A percentile compares a stretch with the other conserved stretches of the same genome.
Conservation (phyloP, 495 filamentous ascomycete species). For the Penicillium parvum region DNA sequence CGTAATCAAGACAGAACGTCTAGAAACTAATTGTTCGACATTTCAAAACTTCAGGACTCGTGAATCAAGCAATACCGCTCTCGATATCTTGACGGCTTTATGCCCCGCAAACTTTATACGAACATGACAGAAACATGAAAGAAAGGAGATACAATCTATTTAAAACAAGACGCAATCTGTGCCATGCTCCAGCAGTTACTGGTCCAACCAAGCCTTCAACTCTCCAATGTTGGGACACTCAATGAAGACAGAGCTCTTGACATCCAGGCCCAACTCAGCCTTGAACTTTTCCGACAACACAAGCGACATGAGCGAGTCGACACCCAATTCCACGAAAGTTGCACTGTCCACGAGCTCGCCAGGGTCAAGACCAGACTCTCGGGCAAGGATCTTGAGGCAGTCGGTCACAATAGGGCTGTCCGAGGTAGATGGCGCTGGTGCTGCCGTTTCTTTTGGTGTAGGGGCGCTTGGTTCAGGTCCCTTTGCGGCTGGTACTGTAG, state of each 20-base stretch:
- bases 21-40: too few relatives aligned
- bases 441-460: background rate
- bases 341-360: constrained; percentile 9
- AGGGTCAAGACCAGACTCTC: constrained; percentile 8
- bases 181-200: too few relatives aligned
- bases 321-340: constrained; percentile 12
- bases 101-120: too few relatives aligned
- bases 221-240: constrained; percentile 40
- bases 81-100: too few relatives aligned
- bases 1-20: too few relatives aligned
- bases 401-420: constrained; percentile 3
- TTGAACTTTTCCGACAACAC: constrained; percentile 33
- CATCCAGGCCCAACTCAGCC: constrained; percentile 27
- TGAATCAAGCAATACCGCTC: too few relatives aligned
- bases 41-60: too few relatives aligned
- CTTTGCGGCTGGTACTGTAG: background rate
- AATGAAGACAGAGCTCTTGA: constrained; percentile 34
- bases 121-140: too few relatives aligned
- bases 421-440: background rate
- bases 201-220: constrained; percentile 26
- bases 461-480: background rate
- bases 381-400: constrained; percentile 4
- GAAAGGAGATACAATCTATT: too few relatives aligned
- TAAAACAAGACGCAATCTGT: too few relatives aligned
- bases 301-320: constrained; percentile 36